Conservation (phyloP, 129 eudicot species). For the Heracleum sosnowskyi region DNA sequence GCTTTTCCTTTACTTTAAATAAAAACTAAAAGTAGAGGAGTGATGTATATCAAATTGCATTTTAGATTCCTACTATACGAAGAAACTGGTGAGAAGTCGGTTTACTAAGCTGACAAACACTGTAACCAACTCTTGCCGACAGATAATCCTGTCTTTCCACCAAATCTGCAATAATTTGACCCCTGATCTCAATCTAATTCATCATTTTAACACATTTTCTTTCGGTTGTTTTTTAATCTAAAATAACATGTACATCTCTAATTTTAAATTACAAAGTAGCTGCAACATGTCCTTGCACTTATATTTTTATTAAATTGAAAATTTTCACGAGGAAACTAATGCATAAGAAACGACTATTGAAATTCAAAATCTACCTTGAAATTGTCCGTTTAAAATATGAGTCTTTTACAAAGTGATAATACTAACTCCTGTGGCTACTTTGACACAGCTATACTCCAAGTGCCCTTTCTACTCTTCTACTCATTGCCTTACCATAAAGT, state of each 20-base stretch:
- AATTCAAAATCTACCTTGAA: background rate
- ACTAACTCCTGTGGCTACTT: background rate
- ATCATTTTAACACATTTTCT: background rate
- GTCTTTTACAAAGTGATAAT: background rate
- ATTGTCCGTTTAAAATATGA: background rate
- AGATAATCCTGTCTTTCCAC: constrained; percentile 48
- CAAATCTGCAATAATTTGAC: constrained; percentile 37
- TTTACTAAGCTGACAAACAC: constrained; percentile 13
- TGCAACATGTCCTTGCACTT: background rate
- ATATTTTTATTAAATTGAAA: background rate
- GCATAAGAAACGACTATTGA: background rate
- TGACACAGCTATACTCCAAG: background rate
- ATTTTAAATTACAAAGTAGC: background rate
- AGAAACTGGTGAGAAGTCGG: constrained; percentile 46
- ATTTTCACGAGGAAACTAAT: background rate
- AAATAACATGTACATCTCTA: background rate
- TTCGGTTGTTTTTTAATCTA: background rate
- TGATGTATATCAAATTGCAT: background rate
- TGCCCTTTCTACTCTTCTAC: constrained; percentile 17
- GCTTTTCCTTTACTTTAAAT: constrained; percentile 24
- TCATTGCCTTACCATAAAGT: constrained; percentile 34
- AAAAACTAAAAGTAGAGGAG: constrained; percentile 19
- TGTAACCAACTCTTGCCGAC: constrained; percentile 50
- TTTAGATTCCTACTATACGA: constrained; percentile 4
- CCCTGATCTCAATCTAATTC: constrained; percentile 1